phyloP scores from a whole-genome alignment of 2,329 filamentous ascomycete genomes.

The Aspergillus flavus region DNA sequence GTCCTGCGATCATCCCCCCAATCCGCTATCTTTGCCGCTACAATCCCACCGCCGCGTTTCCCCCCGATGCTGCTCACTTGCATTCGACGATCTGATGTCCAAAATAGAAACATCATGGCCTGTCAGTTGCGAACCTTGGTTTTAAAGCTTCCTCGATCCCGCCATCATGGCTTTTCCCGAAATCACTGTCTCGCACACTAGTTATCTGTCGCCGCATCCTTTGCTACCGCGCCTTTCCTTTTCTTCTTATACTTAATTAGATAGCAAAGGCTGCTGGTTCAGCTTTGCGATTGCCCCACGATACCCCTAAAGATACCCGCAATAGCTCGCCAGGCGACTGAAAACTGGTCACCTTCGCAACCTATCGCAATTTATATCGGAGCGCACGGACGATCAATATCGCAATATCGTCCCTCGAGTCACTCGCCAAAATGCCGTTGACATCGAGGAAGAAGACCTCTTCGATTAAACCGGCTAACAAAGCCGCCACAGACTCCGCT shows the following conservation, averaged over 20 bases:
- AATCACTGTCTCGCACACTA: constrained; percentile 16
- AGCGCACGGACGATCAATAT: neutral
- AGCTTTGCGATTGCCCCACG: constrained; percentile 40
- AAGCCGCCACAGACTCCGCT: constrained; percentile 15
- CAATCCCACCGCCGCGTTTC: constrained; percentile 18
- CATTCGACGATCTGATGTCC: constrained; percentile 21
- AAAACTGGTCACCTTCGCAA: constrained; percentile 16
- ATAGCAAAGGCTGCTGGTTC: constrained; percentile 45
- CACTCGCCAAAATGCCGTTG: constrained; percentile 20
- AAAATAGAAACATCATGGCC: constrained; percentile 29
- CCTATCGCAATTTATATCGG: neutral
- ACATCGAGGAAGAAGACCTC: constrained; percentile 21
- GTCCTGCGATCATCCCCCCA: constrained; percentile 18
- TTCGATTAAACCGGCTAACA: constrained; percentile 13
- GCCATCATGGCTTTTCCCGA: constrained; percentile 14
- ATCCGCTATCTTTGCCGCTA: constrained; percentile 3
- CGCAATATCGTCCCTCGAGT: neutral
- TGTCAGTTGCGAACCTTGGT: constrained; percentile 13
- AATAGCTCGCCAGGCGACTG: constrained; percentile 19
- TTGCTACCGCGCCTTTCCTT: constrained; percentile 30
- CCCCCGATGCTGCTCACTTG: constrained; percentile 11
- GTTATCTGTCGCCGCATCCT: constrained; percentile 24
- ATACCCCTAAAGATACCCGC: constrained; percentile 2
- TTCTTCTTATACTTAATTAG: constrained; percentile 31
- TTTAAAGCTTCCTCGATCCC: constrained; percentile 29